Conservation (phyloP, 2,329 filamentous ascomycete species). For the Aspergillus bombycis region DNA sequence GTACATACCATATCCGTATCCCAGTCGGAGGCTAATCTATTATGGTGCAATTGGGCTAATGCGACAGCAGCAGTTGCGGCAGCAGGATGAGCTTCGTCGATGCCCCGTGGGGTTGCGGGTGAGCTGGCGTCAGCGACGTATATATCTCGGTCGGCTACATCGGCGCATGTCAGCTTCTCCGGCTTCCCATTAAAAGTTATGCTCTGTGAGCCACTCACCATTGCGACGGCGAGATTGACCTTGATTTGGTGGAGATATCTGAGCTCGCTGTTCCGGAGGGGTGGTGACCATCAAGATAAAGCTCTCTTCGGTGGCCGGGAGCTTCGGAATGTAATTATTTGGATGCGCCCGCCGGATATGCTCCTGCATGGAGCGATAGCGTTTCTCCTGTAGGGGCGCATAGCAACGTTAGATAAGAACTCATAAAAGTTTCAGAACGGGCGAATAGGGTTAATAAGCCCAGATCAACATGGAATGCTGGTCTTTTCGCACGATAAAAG, state of each 20-base stretch:
- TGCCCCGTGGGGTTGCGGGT: constrained; percentile 68
- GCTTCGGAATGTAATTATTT: constrained; percentile 95
- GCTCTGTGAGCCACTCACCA: constrained; percentile 36
- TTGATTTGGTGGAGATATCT: constrained; percentile 50
- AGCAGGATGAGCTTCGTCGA: constrained; percentile 70
- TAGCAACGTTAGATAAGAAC: constrained; percentile 11
- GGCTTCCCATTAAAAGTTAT: background rate
- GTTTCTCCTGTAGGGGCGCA: constrained; percentile 70
- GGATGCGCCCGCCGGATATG: constrained; percentile 97
- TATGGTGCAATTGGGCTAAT: constrained; percentile 79
- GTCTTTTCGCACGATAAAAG: background rate
- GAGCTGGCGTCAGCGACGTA: constrained; percentile 70
- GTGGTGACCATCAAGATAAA: constrained; percentile 95
- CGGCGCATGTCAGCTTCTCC: constrained; percentile 36
- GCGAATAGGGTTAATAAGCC: background rate
- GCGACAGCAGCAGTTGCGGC: constrained; percentile 81
- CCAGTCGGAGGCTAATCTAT: constrained; percentile 75
- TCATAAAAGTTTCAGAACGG: background rate
- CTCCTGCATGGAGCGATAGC: constrained; percentile 98
- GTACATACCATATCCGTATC: constrained; percentile 73
- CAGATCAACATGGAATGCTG: background rate
- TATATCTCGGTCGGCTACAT: constrained; percentile 65
- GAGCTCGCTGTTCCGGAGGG: constrained; percentile 73
- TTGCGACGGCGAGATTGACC: constrained; percentile 38
- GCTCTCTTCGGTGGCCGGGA: constrained; percentile 96